A percentile compares a stretch with the other conserved stretches of the same genome.
Conservation (phyloP, 164 flowering plant species). For the Macadamia integrifolia region DNA sequence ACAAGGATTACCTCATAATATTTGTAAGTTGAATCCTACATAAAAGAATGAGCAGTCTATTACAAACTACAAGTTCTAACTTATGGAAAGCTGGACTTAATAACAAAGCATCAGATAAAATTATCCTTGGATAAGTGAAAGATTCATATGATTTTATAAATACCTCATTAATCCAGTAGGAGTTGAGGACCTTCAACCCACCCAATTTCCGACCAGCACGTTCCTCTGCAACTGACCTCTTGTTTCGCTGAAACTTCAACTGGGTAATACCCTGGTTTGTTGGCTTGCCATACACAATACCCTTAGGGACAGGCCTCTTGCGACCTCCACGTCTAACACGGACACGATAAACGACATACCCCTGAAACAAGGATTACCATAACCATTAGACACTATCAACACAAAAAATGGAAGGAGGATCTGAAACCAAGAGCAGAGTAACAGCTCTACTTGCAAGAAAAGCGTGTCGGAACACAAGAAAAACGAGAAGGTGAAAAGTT, state of each 20-base stretch:
- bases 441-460: too few relatives aligned
- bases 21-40: neutral
- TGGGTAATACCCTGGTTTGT: constrained; percentile 37
- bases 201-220: constrained; percentile 76
- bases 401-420: neutral
- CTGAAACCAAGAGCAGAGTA: too few relatives aligned
- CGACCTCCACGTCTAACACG: too few relatives aligned
- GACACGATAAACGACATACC: constrained; percentile 4
- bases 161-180: constrained; percentile 48
- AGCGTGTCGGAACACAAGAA: too few relatives aligned
- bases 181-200: constrained; percentile 73
- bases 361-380: constrained; percentile 24
- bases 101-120: too few relatives aligned
- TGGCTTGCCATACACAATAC: constrained; percentile 40
- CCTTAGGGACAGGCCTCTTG: constrained; percentile 23
- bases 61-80: too few relatives aligned
- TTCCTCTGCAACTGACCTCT: constrained; percentile 73
- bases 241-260: constrained; percentile 39
- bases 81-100: too few relatives aligned
- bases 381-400: neutral
- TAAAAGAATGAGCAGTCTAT: neutral
- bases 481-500: too few relatives aligned
- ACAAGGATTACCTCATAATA: neutral
- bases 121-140: too few relatives aligned
- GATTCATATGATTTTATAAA: too few relatives aligned